These are phyloP conservation scores for Dalechampia spathulata DNA, from an alignment of 441 rosid genomes.

Conservation along the genomic window DNA sequence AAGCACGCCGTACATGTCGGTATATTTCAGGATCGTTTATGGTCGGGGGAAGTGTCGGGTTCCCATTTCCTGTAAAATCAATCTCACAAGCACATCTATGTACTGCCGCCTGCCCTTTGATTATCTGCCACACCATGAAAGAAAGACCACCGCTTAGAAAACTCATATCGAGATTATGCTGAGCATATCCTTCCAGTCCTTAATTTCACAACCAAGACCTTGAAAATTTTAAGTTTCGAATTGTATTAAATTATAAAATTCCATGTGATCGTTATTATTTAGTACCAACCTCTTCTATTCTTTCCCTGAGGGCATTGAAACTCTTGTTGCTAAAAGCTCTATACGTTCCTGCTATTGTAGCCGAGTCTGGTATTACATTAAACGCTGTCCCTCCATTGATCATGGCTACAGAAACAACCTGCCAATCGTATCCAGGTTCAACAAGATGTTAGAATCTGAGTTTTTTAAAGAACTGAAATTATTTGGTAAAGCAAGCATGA, in stretches of 20 bases:
- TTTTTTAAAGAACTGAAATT: neutral
- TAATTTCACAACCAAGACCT: no score
- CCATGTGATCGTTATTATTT: no score
- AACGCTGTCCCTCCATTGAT: conserved; percentile 41
- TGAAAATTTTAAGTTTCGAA: no score
- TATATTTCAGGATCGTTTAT: conserved; percentile 32
- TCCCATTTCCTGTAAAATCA: conserved; percentile 15
- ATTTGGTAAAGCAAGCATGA: neutral
- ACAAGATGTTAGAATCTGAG: neutral
- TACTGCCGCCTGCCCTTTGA: conserved; percentile 32
- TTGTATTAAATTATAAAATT: no score
- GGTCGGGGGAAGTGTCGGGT: conserved; percentile 35
- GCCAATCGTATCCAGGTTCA: conserved; percentile 2
- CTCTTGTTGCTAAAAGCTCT: conserved; percentile 50
- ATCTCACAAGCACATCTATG: conserved; percentile 22
- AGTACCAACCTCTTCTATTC: conserved; percentile 45
- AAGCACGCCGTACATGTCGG: conserved; percentile 22
- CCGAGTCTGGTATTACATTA: conserved; percentile 47
- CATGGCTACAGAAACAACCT: conserved; percentile 47
- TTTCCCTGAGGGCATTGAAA: conserved; percentile 36
- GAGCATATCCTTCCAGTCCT: no score
- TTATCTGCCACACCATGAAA: conserved; percentile 30
- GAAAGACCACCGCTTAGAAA: no score
- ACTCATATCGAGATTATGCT: neutral
- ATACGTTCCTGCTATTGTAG: conserved; percentile 48